Evolutionary conservation across 1,139 yeast species (phyloP).

Genomic region (Blastobotrys raffinosifermentans): DNA sequence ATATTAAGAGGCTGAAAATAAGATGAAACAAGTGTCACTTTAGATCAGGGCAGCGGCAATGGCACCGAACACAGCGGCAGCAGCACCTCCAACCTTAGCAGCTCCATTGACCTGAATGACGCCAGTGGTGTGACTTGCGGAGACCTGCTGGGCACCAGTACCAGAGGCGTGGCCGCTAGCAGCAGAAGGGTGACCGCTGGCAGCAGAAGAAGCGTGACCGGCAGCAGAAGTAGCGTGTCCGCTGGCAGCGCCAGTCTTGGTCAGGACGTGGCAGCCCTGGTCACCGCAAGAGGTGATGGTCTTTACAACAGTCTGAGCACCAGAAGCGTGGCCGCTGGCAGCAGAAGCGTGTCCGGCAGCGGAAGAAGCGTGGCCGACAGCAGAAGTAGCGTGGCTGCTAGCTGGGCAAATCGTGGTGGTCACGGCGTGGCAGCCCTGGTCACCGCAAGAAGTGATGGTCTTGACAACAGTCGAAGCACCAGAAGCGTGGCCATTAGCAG

Average conservation of each 20-base stretch:
- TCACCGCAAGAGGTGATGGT: slow-evolving; percentile 1
- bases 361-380: not conserved
- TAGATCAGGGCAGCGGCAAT: not conserved
- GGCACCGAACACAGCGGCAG: not conserved
- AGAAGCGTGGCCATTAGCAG: slow-evolving; percentile 1
- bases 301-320: not conserved
- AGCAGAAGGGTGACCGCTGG: not conserved
- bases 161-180: not conserved
- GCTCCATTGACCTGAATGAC: slow-evolving; percentile 1
- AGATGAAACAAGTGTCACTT: no score
- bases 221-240: slow-evolving; percentile 1
- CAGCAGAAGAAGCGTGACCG: not conserved
- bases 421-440: not conserved
- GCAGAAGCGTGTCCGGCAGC: slow-evolving; percentile 1
- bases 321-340: slow-evolving; percentile 2
- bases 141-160: not conserved
- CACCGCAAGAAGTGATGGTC: slow-evolving; percentile 1
- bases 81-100: slow-evolving; percentile 1
- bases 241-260: not conserved
- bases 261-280: not conserved
- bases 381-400: not conserved
- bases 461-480: slow-evolving; percentile 1
- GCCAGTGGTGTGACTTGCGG: not conserved
- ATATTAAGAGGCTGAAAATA: no score
- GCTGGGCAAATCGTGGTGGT: no score